These are phyloP conservation scores for Termitomyces sp. DNA, from an alignment of 768 basidiomycete genomes.

Conservation along the genomic window DNA sequence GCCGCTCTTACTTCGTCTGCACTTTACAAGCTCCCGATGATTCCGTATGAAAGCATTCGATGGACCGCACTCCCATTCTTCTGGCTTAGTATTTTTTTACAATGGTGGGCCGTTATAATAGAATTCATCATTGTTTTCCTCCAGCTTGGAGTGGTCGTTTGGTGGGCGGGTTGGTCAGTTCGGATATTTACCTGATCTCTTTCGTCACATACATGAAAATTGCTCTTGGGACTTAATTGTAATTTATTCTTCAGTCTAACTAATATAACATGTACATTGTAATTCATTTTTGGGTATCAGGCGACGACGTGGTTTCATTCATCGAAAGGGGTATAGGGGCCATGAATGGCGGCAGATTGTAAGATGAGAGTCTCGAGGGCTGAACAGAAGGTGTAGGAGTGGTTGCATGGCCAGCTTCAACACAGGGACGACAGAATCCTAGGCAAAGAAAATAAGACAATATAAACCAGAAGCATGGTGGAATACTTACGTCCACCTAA, in stretches of 20 bases:
- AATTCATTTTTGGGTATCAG: constrained; percentile 3
- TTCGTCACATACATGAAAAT: background rate
- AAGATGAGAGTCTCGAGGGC: constrained; percentile 4
- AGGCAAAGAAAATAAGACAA: background rate
- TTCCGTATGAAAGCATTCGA: constrained; percentile 55
- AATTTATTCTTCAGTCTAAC: background rate
- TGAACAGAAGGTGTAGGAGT: constrained; percentile 3
- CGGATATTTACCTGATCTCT: constrained; percentile 35
- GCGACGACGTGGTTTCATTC: background rate
- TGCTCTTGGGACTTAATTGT: background rate
- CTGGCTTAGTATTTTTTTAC: constrained; percentile 55
- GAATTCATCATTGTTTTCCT: constrained; percentile 53
- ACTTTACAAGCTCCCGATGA: constrained; percentile 51
- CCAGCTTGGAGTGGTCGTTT: constrained; percentile 52
- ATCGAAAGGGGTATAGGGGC: background rate
- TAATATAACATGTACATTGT: background rate
- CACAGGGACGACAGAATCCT: constrained; percentile 71
- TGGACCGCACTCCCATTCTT: constrained; percentile 61
- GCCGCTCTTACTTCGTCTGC: constrained; percentile 49
- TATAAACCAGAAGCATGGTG: background rate
- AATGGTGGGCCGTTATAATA: constrained; percentile 60
- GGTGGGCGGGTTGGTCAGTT: constrained; percentile 76
- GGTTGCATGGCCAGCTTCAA: constrained; percentile 42
- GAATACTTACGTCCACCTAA: constrained; percentile 62
- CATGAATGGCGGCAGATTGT: background rate